Conservation (phyloP, 371 early-diverging fungal species). For the Paramicrosporidium saccamoebae region DNA sequence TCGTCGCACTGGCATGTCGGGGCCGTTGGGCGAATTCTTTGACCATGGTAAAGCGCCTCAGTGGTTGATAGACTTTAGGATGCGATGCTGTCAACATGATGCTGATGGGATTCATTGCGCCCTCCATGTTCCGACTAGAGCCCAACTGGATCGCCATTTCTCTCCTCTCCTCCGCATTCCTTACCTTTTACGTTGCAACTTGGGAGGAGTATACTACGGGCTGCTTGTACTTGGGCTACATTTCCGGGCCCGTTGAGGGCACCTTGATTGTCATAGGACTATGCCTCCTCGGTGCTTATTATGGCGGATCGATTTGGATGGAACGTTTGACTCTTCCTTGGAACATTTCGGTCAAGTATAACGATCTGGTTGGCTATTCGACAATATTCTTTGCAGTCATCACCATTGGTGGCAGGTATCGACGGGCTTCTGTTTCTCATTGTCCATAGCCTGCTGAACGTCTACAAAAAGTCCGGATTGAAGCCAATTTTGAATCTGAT, state of each 20-base stretch:
- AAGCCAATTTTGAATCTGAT: constrained; percentile 13
- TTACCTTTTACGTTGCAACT: constrained; percentile 65
- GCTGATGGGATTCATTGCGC: too few species aligned
- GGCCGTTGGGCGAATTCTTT: constrained; percentile 80
- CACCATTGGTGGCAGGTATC: constrained; percentile 16
- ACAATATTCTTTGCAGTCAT: constrained; percentile 7
- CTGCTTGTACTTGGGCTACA: constrained; percentile 47
- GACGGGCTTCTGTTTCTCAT: constrained; percentile 17
- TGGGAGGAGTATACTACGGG: constrained; percentile 90
- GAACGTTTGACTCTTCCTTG: constrained; percentile 7
- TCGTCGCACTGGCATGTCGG: constrained; percentile 18
- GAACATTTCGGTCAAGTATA: background rate
- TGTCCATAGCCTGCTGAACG: constrained; percentile 13
- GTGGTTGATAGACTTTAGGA: background rate
- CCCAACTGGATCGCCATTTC: constrained; percentile 34
- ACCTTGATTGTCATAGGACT: constrained; percentile 33
- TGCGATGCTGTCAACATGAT: constrained; percentile 1
- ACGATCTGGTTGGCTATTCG: background rate
- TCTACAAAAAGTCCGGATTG: constrained; percentile 10
- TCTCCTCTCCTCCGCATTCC: constrained; percentile 15
- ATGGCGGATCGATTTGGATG: constrained; percentile 31
- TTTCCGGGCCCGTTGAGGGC: constrained; percentile 88
- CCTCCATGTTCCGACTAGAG: constrained; percentile 20
- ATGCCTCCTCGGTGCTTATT: constrained; percentile 11
- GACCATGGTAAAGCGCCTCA: constrained; percentile 24